Conservation (phyloP, 441 rosid species). For the Aleurites moluccanus region DNA sequence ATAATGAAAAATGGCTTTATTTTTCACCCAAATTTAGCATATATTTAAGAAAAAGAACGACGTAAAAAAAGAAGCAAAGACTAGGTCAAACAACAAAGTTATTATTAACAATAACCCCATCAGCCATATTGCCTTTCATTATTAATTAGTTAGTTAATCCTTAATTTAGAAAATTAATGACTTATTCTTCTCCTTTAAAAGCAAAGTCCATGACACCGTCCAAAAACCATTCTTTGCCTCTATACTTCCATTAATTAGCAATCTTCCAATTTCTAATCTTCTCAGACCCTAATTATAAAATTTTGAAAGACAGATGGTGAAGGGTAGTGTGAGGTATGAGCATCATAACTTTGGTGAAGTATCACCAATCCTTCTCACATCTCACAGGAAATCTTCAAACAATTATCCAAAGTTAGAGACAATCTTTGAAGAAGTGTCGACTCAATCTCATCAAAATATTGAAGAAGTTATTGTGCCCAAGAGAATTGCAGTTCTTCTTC, state of each 20-base stretch:
- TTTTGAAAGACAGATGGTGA: conserved; percentile 5
- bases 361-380: conserved; percentile 12
- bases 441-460: neutral
- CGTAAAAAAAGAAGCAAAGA: neutral
- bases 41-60: neutral
- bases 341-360: conserved; percentile 10
- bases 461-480: conserved; percentile 10
- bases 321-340: neutral
- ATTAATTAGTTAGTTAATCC: neutral
- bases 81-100: neutral
- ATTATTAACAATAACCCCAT: neutral
- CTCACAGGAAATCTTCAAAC: conserved; percentile 12
- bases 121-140: neutral
- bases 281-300: too few species aligned
- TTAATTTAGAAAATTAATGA: conserved; percentile 12
- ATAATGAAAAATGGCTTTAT: too few species aligned
- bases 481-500: conserved; percentile 7
- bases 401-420: conserved; percentile 20
- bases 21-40: neutral
- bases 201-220: neutral
- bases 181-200: neutral
- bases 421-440: conserved; percentile 15
- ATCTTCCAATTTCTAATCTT: neutral
- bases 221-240: neutral
- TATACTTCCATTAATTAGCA: neutral